Base-by-base conservation (phyloP, 805 yeast species). In the Wickerhamomyces chambardii region DNA sequence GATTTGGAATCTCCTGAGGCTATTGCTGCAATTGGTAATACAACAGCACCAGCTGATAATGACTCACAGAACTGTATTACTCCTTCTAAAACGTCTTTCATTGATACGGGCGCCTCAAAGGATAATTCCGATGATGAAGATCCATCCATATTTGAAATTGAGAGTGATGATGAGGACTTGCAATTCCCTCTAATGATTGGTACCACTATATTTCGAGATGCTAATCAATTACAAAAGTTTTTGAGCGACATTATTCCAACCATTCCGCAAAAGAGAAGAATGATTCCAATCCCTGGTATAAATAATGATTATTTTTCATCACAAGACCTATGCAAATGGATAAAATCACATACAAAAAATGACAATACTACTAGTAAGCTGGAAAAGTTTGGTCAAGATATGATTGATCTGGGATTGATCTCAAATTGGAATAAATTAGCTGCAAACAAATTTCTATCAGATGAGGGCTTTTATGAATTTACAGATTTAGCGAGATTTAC, bases 341-440 rank as follows among this genome's bases (percentile, higher is more conserved):
- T 60, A 10, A 53, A 38, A 31, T 30, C 32, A 11, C 28, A 36
- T 22, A 43, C 46, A 19, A 31, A 41, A 3, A 44, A 43, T 17
- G 41, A 58, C 25, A 61, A 56, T 32, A 43, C 64, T 0, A 40
- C 50, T 4, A 46, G 38, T 14, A 55, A 56, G 26, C 28, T 54
- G n/a, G 60, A 60, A 35, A 47, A 53, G 25, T 39, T 60, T 19
- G 64, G 64, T 2, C 63, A 60, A 36, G 42, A 41, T 17, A 29
- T 58, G 31, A 29, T 58, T 3, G 37, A 36, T 8, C 18, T 46
- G 5, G 49, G 48, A 0, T 28, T 58, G n/a, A 47, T 59, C 8
- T 37, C 38, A 11, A 48, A 47, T 16, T 55, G 54, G 51, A 52
- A 51, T 30, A 49, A 42, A 34, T 32, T 42, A 14, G 39, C 33